These are phyloP conservation scores for Calonectria montana DNA, from an alignment of 2,329 filamentous ascomycete species.

Conservation along the genomic window DNA sequence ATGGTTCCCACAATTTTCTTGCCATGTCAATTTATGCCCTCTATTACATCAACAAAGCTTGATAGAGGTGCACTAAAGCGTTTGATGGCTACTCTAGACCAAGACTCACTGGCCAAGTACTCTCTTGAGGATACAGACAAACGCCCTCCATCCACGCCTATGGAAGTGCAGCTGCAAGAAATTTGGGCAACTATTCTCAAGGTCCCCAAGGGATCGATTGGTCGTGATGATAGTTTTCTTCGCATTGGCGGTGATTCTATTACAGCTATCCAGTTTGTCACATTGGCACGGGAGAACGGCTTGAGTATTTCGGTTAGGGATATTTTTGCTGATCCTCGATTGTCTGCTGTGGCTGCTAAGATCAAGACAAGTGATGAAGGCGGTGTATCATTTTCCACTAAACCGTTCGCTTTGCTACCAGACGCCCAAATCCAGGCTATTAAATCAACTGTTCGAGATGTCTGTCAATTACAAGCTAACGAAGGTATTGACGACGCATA, in stretches of 20 bases:
- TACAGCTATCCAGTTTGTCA: slow-evolving; percentile 6
- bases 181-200: slow-evolving; percentile 4
- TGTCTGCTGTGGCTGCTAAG: neutral
- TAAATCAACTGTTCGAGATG: neutral
- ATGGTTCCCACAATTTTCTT: slow-evolving; percentile 3
- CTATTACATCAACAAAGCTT: slow-evolving; percentile 1
- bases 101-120: neutral
- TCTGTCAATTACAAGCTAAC: neutral
- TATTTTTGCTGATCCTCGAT: slow-evolving; percentile 5
- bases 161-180: neutral
- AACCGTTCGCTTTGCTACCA: neutral
- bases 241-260: slow-evolving; percentile 10
- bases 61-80: neutral
- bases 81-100: neutral
- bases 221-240: slow-evolving; percentile 6
- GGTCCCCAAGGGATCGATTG: neutral
- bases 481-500: slow-evolving; percentile 45
- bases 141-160: neutral
- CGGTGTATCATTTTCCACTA: neutral
- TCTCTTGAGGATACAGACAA: neutral
- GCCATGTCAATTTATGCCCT: neutral
- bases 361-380: neutral
- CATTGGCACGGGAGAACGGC: neutral
- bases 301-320: slow-evolving; percentile 1
- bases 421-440: neutral